Base-by-base conservation (phyloP, 23 red algal species). In the Cyanidioschyzon merolae region DNA sequence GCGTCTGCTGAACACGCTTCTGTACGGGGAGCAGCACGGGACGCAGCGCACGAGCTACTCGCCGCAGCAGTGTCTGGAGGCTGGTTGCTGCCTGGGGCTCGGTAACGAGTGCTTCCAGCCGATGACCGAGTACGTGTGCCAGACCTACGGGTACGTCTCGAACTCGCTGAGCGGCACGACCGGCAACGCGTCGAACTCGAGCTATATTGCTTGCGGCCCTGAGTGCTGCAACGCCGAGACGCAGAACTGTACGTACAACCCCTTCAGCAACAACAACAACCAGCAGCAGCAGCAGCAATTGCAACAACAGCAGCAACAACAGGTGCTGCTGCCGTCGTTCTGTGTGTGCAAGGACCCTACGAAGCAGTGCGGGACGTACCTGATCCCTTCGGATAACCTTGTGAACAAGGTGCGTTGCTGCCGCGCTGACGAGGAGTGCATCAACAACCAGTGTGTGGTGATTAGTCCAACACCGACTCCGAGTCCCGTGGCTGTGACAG, bases 401-500 rank as follows among this genome's bases (percentile, higher is more conserved):
- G 63, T 71, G 63, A 71, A 71, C 63, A 71, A 71, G 63, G 63
- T 71, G 63, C 63, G 63, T 35, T 71, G 63, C 63, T 71, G 63
- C 29, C 21, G 32, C n/a, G 12, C 21, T 3, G 29, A 71, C 29
- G 63, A 71, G 32, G 32, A 25, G 63, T 71, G 63, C 63, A 35
- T 71, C n/a, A 71, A 71, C 63, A 35, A 71, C 63, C 12, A 32
- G 32, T 71, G 63, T 27, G 63, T 71, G 12, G 63, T 35, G n/a
- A 12, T 27, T 3, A 71, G n/a, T 71, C 32, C n/a, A 32, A 71
- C 21, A 54, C 45, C 45, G 21, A 54, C 45, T 21, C 45, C 45
- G 45, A 54, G 45, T 54, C 45, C 45, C 12, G 45, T 54, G 21
- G 7, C 45, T 21, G 45, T 21, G 21, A 54, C 45, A 15, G 21